These are phyloP conservation scores for Scenedesmus sp. DNA, from an alignment of 163 green algal genomes.

Conservation along the genomic window DNA sequence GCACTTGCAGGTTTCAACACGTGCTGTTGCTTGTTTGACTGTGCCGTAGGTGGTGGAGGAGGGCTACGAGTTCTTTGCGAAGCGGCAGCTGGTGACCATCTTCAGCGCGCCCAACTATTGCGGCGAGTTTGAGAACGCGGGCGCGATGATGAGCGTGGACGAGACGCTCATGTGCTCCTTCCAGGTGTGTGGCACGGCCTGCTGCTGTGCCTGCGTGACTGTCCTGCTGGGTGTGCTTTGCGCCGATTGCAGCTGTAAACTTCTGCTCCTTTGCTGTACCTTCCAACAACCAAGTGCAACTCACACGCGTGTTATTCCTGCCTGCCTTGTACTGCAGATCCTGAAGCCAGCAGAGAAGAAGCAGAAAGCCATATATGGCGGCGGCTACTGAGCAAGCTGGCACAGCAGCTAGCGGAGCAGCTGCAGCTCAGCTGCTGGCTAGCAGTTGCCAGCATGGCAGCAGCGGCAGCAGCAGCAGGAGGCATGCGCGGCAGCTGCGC, in stretches of 20 bases:
- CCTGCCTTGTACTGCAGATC: slow-evolving; percentile 73
- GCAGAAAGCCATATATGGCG: slow-evolving; percentile 76
- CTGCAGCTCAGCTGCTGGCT: background rate
- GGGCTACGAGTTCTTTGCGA: slow-evolving; percentile 99
- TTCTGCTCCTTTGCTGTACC: background rate
- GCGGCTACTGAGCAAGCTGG: slow-evolving; percentile 28
- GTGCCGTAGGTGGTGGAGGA: slow-evolving; percentile 97
- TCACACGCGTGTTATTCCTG: background rate
- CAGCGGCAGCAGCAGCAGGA: slow-evolving; percentile 6
- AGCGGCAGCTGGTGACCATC: slow-evolving; percentile 98
- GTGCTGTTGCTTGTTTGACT: background rate
- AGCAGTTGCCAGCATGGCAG: background rate
- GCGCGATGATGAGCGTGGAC: slow-evolving; percentile 99
- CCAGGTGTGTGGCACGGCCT: slow-evolving; percentile 73
- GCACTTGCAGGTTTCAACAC: background rate
- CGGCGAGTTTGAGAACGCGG: slow-evolving; percentile 99
- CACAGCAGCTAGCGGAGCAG: slow-evolving; percentile 31
- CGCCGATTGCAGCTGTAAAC: background rate
- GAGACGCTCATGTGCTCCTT: slow-evolving; percentile 99
- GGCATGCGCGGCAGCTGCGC: background rate
- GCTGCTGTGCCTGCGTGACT: background rate
- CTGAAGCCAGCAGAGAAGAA: slow-evolving; percentile 97
- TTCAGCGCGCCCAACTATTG: slow-evolving; percentile 99
- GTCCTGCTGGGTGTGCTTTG: background rate
- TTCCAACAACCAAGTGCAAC: no score